phyloP scores from a whole-genome alignment of 495 filamentous ascomycete species.

The Penicillium paxilli region DNA sequence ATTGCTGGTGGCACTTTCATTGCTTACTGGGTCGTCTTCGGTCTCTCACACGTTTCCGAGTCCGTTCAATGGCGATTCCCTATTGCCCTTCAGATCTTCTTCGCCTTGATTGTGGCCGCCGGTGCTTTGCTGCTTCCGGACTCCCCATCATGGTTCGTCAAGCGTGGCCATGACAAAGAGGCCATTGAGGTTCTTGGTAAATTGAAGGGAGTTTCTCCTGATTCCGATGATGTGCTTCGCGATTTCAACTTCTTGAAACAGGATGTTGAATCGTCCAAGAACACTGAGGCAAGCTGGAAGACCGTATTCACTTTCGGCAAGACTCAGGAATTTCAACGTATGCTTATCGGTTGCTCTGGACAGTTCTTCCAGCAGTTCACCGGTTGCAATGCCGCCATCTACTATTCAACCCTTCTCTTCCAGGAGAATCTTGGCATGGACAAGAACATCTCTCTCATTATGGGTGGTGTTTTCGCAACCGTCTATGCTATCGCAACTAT shows the following conservation, averaged over 20 bases:
- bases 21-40: slow-evolving; percentile 84
- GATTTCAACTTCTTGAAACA: slow-evolving; percentile 52
- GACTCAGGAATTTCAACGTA: slow-evolving; percentile 46
- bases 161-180: slow-evolving; percentile 57
- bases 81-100: slow-evolving; percentile 76
- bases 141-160: slow-evolving; percentile 74
- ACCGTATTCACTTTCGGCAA: slow-evolving; percentile 43
- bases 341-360: slow-evolving; percentile 44
- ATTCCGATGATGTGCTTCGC: slow-evolving; percentile 31
- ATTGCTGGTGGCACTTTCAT: slow-evolving; percentile 77
- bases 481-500: slow-evolving; percentile 65
- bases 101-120: slow-evolving; percentile 59
- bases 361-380: slow-evolving; percentile 79
- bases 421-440: slow-evolving; percentile 57
- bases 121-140: slow-evolving; percentile 67
- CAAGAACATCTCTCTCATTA: slow-evolving; percentile 62
- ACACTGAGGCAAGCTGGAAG: slow-evolving; percentile 37
- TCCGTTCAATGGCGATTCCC: slow-evolving; percentile 63
- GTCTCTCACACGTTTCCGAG: slow-evolving; percentile 56
- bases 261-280: slow-evolving; percentile 27
- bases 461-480: slow-evolving; percentile 80
- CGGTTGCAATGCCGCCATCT: slow-evolving; percentile 78
- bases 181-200: slow-evolving; percentile 63
- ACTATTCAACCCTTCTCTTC: slow-evolving; percentile 80
- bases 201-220: slow-evolving; percentile 41